phyloP scores from a whole-genome alignment of 139 green algal species.

The Zygnema circumcarinatum region DNA sequence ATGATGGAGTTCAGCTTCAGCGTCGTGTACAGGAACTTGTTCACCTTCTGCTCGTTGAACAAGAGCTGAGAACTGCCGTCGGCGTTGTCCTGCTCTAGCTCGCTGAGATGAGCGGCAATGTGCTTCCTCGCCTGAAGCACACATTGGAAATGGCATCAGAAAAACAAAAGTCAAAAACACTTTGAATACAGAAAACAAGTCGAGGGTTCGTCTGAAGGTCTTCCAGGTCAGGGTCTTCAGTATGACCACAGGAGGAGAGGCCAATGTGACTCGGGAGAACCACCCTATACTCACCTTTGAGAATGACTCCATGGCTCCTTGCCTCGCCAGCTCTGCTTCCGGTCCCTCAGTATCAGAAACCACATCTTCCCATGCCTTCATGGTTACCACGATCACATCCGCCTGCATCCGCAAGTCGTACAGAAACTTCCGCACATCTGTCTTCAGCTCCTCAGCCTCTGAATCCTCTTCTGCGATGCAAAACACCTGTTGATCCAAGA shows the following conservation, averaged over 20 bases:
- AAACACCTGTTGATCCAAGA: conserved; percentile 42
- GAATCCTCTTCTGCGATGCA: conserved; percentile 62
- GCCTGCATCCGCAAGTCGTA: conserved; percentile 65
- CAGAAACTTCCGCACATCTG: conserved; percentile 61
- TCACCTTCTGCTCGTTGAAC: conserved; percentile 53
- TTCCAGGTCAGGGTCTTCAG: too few relatives aligned
- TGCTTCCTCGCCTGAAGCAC: conserved; percentile 38
- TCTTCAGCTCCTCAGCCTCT: conserved; percentile 56
- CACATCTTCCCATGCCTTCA: conserved; percentile 59
- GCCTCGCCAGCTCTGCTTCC: conserved; percentile 36
- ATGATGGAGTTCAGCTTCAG: conserved; percentile 66
- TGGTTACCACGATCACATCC: conserved; percentile 61
- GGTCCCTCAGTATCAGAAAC: conserved; percentile 33
- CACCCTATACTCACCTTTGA: conserved; percentile 7
- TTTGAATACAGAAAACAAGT: too few relatives aligned
- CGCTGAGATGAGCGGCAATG: background rate
- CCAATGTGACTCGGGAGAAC: background rate
- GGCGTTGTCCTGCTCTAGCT: background rate
- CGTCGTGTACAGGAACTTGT: conserved; percentile 61
- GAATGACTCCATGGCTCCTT: conserved; percentile 50
- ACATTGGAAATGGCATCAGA: too few relatives aligned
- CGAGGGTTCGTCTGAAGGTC: too few relatives aligned
- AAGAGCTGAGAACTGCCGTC: background rate
- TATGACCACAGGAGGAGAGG: background rate
- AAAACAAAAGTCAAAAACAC: too few relatives aligned